These are phyloP conservation scores for Chrysophaeum taylorii DNA, from an alignment of 352 stramenopile genomes.

Conservation along the genomic window DNA sequence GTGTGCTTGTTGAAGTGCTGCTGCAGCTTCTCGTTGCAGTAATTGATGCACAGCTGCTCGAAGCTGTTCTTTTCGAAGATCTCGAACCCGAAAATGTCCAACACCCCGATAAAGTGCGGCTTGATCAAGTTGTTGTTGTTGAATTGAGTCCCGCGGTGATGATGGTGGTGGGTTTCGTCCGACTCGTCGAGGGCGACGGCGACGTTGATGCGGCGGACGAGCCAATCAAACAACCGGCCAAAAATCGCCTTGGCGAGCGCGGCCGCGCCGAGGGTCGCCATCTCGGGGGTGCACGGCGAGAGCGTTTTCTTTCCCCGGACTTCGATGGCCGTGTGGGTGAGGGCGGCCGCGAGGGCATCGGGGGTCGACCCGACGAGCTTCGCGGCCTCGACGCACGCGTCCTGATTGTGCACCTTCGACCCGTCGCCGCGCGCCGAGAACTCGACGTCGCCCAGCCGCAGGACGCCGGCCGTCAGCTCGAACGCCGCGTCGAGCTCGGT, in stretches of 20 bases:
- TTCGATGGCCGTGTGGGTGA: slow-evolving; percentile 81
- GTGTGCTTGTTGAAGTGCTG: slow-evolving; percentile 70
- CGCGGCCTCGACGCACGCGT: slow-evolving; percentile 63
- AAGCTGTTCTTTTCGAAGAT: slow-evolving; percentile 91
- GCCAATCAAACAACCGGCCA: slow-evolving; percentile 83
- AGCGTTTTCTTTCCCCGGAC: slow-evolving; percentile 77
- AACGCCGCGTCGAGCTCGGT: slow-evolving; percentile 84
- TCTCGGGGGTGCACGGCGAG: slow-evolving; percentile 41
- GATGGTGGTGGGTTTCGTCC: slow-evolving; percentile 4
- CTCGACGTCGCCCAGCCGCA: slow-evolving; percentile 87
- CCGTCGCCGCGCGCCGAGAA: slow-evolving; percentile 59
- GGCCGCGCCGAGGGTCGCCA: slow-evolving; percentile 67
- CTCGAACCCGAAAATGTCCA: slow-evolving; percentile 97
- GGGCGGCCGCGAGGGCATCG: slow-evolving; percentile 64
- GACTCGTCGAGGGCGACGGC: slow-evolving; percentile 43
- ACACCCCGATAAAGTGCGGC: slow-evolving; percentile 40
- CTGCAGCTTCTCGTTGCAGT: slow-evolving; percentile 87
- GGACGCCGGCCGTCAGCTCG: slow-evolving; percentile 64
- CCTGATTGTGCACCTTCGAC: slow-evolving; percentile 46
- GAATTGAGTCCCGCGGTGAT: slow-evolving; percentile 21
- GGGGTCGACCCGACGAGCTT: slow-evolving; percentile 71
- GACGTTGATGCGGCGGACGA: slow-evolving; percentile 81
- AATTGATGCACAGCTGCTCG: slow-evolving; percentile 91
- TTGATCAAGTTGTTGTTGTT: slow-evolving; percentile 16
- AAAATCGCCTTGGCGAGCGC: slow-evolving; percentile 88